Conservation (phyloP, 257 asterid species). For the Osmanthus fragrans region DNA sequence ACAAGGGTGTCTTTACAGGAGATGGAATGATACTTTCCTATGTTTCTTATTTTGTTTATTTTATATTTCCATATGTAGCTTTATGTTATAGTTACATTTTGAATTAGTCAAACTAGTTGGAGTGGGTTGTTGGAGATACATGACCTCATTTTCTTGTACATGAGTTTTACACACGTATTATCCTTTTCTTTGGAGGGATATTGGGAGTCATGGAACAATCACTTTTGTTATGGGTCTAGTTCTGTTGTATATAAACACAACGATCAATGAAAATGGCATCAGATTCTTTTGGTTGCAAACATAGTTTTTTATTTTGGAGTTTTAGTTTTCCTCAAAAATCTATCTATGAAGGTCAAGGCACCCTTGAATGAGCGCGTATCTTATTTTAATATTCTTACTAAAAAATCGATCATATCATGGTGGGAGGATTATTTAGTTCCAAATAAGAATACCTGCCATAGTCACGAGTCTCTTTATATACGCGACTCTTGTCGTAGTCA, state of each 20-base stretch:
- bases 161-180: background rate
- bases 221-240: too few species aligned
- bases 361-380: background rate
- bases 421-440: background rate
- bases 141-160: background rate
- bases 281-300: background rate
- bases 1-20: background rate
- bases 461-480: too few species aligned
- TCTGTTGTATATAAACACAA: background rate
- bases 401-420: background rate
- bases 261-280: background rate
- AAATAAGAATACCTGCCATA: background rate
- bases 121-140: background rate
- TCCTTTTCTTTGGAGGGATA: background rate
- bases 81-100: background rate
- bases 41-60: background rate
- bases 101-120: background rate
- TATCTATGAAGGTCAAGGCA: background rate
- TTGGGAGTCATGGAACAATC: too few species aligned
- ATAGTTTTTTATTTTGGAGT: background rate
- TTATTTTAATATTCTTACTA: background rate
- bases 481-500: too few species aligned
- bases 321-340: background rate
- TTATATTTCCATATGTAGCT: background rate
- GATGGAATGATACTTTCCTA: background rate